Evolutionary conservation across 2,329 filamentous ascomycete species (phyloP).

Genomic region (Penicillium sp.): DNA sequence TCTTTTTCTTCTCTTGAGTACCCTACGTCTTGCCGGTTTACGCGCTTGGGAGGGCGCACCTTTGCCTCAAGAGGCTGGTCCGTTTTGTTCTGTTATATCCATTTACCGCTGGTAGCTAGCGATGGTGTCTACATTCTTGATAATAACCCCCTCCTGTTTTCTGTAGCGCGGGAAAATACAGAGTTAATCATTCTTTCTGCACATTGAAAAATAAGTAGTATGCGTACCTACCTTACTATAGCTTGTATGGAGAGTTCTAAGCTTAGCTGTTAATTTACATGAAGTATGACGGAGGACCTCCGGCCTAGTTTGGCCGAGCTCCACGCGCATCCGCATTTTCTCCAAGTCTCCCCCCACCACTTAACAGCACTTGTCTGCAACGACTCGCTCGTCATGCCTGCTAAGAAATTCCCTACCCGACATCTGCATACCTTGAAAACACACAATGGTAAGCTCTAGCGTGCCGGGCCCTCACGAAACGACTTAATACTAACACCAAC

Average conservation of each 20-base stretch:
- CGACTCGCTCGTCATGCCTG: conserved; percentile 13
- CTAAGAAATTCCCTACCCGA: conserved; percentile 38
- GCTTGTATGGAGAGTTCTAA: neutral
- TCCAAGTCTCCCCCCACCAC: conserved; percentile 7
- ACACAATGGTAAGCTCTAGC: conserved; percentile 40
- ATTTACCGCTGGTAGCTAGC: conserved; percentile 44
- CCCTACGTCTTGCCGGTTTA: conserved; percentile 34
- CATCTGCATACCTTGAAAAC: conserved; percentile 46
- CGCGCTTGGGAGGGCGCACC: conserved; percentile 32
- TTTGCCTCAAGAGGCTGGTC: conserved; percentile 29
- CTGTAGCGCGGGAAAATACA: conserved; percentile 41
- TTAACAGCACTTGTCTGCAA: neutral
- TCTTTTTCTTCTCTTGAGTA: conserved; percentile 37
- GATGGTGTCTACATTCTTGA: conserved; percentile 43
- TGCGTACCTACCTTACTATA: no score
- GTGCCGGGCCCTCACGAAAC: neutral
- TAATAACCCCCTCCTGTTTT: conserved; percentile 45
- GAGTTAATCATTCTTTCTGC: conserved; percentile 31
- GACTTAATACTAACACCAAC: neutral
- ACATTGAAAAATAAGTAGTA: neutral
- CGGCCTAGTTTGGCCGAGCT: conserved; percentile 13
- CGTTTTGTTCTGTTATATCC: conserved; percentile 35
- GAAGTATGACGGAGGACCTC: neutral
- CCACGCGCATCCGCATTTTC: conserved; percentile 7
- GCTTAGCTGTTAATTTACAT: neutral